Evolutionary conservation across 371 early-diverging fungal genomes (phyloP).

Genomic region (Mucor circinelloides): DNA sequence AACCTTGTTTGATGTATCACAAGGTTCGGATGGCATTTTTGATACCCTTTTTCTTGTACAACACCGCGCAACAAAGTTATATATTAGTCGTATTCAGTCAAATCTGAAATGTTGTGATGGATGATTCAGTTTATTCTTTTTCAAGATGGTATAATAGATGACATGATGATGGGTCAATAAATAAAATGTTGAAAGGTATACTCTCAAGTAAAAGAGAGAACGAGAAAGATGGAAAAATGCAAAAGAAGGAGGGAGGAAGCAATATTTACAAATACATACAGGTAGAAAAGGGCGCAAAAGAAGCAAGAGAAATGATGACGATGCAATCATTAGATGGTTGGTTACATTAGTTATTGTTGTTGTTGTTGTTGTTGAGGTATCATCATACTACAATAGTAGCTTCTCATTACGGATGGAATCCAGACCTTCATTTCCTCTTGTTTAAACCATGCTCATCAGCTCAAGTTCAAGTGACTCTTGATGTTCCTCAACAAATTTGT

Average conservation of each 20-base stretch:
- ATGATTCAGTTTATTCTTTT: background rate
- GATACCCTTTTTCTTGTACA: conserved; percentile 1
- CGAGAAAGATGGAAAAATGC: background rate
- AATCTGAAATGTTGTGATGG: background rate
- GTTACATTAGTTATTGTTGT: background rate
- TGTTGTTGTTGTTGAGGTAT: background rate
- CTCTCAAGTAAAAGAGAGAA: background rate
- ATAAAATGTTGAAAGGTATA: background rate
- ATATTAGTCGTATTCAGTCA: background rate
- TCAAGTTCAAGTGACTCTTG: conserved; percentile 30
- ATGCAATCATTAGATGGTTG: background rate
- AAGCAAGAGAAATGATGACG: background rate
- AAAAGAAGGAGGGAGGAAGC: background rate
- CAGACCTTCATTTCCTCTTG: background rate
- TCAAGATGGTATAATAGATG: background rate
- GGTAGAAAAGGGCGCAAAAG: background rate
- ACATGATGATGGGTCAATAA: background rate
- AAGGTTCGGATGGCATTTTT: conserved; percentile 1
- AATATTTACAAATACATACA: conserved; percentile 1
- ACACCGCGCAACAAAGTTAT: background rate
- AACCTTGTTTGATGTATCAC: conserved; percentile 1
- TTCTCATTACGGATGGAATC: background rate
- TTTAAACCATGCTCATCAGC: conserved; percentile 14
- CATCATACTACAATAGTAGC: background rate
- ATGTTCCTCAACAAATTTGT: conserved; percentile 27